A percentile compares a stretch with the other conserved stretches of the same genome.
Conservation (phyloP, 257 asterid species). For the Solanum lignicaule region DNA sequence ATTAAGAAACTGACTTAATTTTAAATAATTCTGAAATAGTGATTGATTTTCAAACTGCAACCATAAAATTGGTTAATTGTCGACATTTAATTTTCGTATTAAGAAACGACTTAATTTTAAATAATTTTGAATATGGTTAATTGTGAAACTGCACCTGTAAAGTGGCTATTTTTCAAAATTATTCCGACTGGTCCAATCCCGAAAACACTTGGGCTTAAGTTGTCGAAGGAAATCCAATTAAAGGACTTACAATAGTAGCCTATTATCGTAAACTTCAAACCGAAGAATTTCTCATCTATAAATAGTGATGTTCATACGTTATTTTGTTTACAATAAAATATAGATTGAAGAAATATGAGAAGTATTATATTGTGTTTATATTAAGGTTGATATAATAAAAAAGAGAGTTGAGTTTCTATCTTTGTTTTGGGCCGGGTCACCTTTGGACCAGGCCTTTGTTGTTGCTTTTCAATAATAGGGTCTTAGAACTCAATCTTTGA, state of each 20-base stretch:
- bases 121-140: background rate
- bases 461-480: background rate
- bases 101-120: background rate
- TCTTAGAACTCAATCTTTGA: background rate
- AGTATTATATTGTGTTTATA: no score
- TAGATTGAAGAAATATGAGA: no score
- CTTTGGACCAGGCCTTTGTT: background rate
- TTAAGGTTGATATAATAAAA: background rate
- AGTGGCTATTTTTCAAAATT: background rate
- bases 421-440: background rate
- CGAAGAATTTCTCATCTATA: no score
- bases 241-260: background rate
- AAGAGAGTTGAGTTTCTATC: background rate
- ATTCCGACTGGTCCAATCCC: background rate
- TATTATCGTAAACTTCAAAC: no score
- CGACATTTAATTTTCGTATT: background rate
- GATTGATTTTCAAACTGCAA: background rate
- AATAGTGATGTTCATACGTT: no score
- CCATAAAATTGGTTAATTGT: background rate
- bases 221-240: background rate
- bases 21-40: background rate
- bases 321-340: no score
- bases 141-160: background rate
- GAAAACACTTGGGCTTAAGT: background rate
- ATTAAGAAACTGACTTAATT: background rate